These are phyloP conservation scores for Geranium rotundifolium DNA, from an alignment of 345 rosid species.

Conservation along the genomic window DNA sequence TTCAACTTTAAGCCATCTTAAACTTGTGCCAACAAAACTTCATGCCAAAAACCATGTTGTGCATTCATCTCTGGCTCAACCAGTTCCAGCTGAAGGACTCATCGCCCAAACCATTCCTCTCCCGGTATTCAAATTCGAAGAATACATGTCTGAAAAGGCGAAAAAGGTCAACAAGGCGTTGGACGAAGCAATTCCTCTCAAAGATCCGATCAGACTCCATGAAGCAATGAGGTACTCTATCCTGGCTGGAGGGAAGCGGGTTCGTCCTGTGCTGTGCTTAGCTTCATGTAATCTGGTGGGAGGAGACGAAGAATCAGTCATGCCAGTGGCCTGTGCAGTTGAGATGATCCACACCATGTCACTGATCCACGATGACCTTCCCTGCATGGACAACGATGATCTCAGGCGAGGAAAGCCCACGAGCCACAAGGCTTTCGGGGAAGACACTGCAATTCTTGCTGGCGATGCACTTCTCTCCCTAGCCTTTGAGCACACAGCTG, in stretches of 20 bases:
- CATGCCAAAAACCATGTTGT: neutral
- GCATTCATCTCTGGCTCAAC: neutral
- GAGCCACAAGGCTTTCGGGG: slow-evolving; percentile 41
- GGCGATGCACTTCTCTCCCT: slow-evolving; percentile 53
- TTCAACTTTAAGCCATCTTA: neutral
- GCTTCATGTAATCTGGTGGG: slow-evolving; percentile 62
- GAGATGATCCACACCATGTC: slow-evolving; percentile 75
- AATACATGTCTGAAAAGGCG: slow-evolving; percentile 21
- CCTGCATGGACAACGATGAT: slow-evolving; percentile 64
- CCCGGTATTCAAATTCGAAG: slow-evolving; percentile 17
- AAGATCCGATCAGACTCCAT: slow-evolving; percentile 33
- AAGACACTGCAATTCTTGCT: slow-evolving; percentile 41
- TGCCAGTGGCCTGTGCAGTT: slow-evolving; percentile 57
- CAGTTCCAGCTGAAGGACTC: slow-evolving; percentile 2
- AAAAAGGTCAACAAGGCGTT: slow-evolving; percentile 38
- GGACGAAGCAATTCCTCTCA: slow-evolving; percentile 36
- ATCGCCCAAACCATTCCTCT: slow-evolving; percentile 1
- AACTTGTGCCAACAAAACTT: neutral
- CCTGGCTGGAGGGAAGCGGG: slow-evolving; percentile 53
- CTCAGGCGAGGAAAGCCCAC: slow-evolving; percentile 56
- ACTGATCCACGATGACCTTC: slow-evolving; percentile 60
- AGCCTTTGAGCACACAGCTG: slow-evolving; percentile 47
- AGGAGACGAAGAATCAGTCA: slow-evolving; percentile 26
- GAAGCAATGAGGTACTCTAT: slow-evolving; percentile 74
- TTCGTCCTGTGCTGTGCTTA: slow-evolving; percentile 47